phyloP scores from a whole-genome alignment of 768 basidiomycete genomes.

The Coprinellus micaceus region DNA sequence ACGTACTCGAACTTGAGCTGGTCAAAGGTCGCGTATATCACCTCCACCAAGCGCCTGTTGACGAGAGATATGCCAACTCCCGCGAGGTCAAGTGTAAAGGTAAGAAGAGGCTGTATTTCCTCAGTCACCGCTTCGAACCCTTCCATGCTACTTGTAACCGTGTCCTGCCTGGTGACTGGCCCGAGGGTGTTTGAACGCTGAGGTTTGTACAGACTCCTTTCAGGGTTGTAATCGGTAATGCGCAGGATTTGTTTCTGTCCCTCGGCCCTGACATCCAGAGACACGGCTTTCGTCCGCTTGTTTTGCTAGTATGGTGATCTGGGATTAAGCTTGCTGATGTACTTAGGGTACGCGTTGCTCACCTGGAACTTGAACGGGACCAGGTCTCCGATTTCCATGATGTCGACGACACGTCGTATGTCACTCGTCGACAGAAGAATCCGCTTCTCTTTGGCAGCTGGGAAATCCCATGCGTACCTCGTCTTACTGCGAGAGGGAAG shows the following conservation, averaged over 20 bases:
- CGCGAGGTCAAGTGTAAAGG: slow-evolving; percentile 71
- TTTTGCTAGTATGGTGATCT: slow-evolving; percentile 47
- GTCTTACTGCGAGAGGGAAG: slow-evolving; percentile 50
- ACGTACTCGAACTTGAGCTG: slow-evolving; percentile 81
- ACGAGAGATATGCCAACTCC: slow-evolving; percentile 92
- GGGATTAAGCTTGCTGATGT: neutral
- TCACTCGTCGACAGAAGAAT: slow-evolving; percentile 63
- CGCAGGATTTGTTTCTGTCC: slow-evolving; percentile 79
- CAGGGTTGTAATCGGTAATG: slow-evolving; percentile 83
- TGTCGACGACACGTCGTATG: slow-evolving; percentile 68
- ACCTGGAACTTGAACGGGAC: slow-evolving; percentile 86
- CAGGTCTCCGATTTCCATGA: slow-evolving; percentile 93
- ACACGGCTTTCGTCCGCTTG: slow-evolving; percentile 62
- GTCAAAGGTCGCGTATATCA: slow-evolving; percentile 81
- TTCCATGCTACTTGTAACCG: slow-evolving; percentile 60
- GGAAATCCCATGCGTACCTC: slow-evolving; percentile 92
- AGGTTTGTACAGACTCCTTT: slow-evolving; percentile 85
- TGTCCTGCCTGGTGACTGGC: slow-evolving; percentile 61
- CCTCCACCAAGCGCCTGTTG: slow-evolving; percentile 83
- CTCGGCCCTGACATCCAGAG: slow-evolving; percentile 90
- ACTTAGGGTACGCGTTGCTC: slow-evolving; percentile 20
- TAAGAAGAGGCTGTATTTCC: slow-evolving; percentile 63
- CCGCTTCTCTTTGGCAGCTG: slow-evolving; percentile 79
- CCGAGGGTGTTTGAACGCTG: slow-evolving; percentile 37
- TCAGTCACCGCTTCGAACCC: slow-evolving; percentile 84